phyloP scores from a whole-genome alignment of 2,329 filamentous ascomycete species.

The Colletotrichum sp. region DNA sequence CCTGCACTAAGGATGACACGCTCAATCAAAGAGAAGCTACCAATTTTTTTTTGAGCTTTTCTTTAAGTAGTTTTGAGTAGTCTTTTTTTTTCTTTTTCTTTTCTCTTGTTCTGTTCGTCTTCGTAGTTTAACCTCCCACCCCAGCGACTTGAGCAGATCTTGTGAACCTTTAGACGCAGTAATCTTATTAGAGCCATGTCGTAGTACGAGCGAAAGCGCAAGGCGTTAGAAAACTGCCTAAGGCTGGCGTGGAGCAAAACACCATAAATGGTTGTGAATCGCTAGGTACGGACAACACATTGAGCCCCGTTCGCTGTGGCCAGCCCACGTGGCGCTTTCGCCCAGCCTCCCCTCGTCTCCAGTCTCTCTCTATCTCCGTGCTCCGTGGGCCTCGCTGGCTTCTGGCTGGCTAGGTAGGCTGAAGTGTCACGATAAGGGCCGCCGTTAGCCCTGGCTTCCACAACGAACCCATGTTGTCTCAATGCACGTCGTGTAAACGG shows the following conservation, averaged over 20 bases:
- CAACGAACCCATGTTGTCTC: neutral
- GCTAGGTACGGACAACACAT: neutral
- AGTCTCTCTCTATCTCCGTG: neutral
- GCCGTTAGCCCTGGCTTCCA: neutral
- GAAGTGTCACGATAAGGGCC: neutral
- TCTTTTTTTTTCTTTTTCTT: neutral
- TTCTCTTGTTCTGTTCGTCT: neutral
- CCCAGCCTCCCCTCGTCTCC: neutral
- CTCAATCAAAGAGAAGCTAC: constrained; percentile 80
- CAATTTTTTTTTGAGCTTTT: neutral
- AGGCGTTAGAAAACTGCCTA: neutral
- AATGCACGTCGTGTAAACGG: neutral
- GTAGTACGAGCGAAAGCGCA: neutral
- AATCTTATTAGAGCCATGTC: neutral
- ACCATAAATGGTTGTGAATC: neutral
- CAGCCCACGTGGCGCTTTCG: constrained; percentile 10
- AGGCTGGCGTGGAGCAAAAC: neutral
- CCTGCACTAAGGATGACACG: constrained; percentile 94
- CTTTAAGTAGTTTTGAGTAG: neutral
- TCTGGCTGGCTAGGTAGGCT: neutral
- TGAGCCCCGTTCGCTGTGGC: neutral
- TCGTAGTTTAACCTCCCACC: neutral
- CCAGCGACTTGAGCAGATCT: neutral
- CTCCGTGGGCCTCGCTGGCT: neutral
- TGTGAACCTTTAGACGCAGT: neutral